Percentiles rank a stretch among this genome's conserved stretches.
phyloP scores from a whole-genome alignment of 352 stramenopile species.

The Phytophthora agathidicida region DNA sequence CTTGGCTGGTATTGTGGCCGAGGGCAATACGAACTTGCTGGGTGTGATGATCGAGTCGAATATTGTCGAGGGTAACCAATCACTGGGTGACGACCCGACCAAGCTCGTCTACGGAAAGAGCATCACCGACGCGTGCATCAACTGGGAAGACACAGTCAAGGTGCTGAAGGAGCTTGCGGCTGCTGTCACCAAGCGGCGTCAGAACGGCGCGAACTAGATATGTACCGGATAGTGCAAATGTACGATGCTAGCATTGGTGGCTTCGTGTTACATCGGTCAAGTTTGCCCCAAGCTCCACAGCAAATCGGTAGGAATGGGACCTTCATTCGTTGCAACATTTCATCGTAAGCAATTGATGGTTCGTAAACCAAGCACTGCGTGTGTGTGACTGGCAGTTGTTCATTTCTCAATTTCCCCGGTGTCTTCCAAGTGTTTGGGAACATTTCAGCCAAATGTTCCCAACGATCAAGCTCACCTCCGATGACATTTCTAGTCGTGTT shows the following conservation, averaged over 20 bases:
- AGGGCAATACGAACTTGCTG: constrained; percentile 71
- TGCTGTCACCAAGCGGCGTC: constrained; percentile 62
- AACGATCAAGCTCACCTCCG: constrained; percentile 76
- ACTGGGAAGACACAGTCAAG: constrained; percentile 82
- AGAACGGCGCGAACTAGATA: too few species aligned
- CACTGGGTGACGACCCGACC: constrained; percentile 61
- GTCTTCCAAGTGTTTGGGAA: neutral
- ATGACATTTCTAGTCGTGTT: constrained; percentile 42
- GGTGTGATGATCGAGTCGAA: constrained; percentile 91
- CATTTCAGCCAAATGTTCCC: constrained; percentile 27
- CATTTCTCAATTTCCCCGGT: constrained; percentile 15
- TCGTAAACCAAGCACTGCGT: too few species aligned
- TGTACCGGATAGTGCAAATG: too few species aligned
- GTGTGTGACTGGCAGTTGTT: too few species aligned
- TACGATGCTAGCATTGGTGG: too few species aligned
- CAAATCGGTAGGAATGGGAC: too few species aligned
- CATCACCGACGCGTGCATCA: constrained; percentile 89
- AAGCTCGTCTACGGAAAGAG: constrained; percentile 87
- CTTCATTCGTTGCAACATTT: too few species aligned
- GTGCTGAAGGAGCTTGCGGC: constrained; percentile 61
- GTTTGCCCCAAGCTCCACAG: too few species aligned
- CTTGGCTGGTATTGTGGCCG: constrained; percentile 64
- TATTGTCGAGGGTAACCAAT: constrained; percentile 86
- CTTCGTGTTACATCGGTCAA: too few species aligned
- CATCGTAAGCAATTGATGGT: too few species aligned